A percentile compares a stretch with the other conserved stretches of the same genome.
These are phyloP conservation scores for Fomitopsis pinicola DNA, from an alignment of 1,284 basidiomycete genomes.

Conservation along the genomic window DNA sequence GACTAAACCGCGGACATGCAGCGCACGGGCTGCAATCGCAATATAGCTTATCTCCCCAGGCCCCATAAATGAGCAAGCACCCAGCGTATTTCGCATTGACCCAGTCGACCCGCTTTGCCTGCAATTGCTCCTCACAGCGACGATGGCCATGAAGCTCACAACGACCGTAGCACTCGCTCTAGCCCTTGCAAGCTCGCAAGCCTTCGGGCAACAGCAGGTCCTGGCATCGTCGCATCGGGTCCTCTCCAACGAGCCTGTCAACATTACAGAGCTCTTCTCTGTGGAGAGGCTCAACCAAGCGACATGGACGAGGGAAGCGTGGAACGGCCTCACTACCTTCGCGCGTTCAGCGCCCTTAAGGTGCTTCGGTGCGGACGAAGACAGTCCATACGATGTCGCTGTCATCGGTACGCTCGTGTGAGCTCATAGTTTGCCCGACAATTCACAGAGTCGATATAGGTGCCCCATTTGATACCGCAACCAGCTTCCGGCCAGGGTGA, in stretches of 20 bases:
- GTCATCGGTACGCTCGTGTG: conserved; percentile 21
- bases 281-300: conserved; percentile 15
- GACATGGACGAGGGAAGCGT: conserved; percentile 21
- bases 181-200: neutral
- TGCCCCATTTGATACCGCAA: conserved; percentile 32
- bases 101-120: neutral
- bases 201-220: conserved; percentile 3
- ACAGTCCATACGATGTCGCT: conserved; percentile 26
- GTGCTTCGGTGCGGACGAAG: conserved; percentile 28
- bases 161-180: neutral
- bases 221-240: neutral
- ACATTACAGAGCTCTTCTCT: conserved; percentile 25
- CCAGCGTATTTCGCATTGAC: neutral
- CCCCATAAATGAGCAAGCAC: neutral
- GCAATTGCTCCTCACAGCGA: neutral
- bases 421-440: neutral
- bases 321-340: conserved; percentile 29
- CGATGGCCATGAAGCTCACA: conserved; percentile 1
- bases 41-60: neutral
- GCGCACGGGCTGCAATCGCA: neutral
- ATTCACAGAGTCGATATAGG: conserved; percentile 8
- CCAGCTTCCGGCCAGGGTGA: conserved; percentile 31
- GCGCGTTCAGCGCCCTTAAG: conserved; percentile 24
- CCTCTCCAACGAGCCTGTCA: conserved; percentile 9
- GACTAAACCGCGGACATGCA: neutral